Evolutionary conservation across 345 rosid species (phyloP), one percentile per base, ranked within the genome.

Genomic region (Noccaea caerulescens): DNA sequence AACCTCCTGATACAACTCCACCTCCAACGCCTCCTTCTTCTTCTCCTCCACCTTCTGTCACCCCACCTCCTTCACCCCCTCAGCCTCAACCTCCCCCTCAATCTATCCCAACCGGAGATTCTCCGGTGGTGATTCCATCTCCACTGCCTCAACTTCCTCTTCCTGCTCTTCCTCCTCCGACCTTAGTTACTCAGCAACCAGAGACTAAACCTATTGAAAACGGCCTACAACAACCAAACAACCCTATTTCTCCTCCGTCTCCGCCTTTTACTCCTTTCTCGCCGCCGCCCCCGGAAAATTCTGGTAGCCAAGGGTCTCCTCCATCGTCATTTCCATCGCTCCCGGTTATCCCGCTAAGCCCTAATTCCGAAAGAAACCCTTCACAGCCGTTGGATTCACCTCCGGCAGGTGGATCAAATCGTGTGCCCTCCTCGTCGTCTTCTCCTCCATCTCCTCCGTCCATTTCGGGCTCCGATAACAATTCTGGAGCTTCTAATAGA

Each of bases 11-110:
- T 58, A 12, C 64, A 58, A 53, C 44, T 6, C 72, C 78, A 18
- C 81, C 68, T 18, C 71, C 70, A 56, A 58, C 53, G 14, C 63
- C 72, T 56, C 50, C 71, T 41, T 64, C 67, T 41, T 64, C 67
- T 63, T 63, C 76, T 2, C 76, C 76, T 72, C 69, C 76, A 10
- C 58, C 80, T 7, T 42, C 63, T 34, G 11, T 3, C 51, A 58
- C 61, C 50, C 76, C 80, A 64, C 80, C 80, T 49, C 72, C 80
- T 4, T 71, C 76, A 42, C 76, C 75, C 16, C 68, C 72, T 57
- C 76, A 63, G 72, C 50, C 67, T 42, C 76, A 64, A 51, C 52
- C 76, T 34, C 76, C 80, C 3, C 76, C 80, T 39, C 72, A 42
- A 57, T 7, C 65, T 9, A 33, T 50, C 13, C 65, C 70, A 46